phyloP scores from a whole-genome alignment of 805 yeast species.

The Kodamaea neixiangensis region DNA sequence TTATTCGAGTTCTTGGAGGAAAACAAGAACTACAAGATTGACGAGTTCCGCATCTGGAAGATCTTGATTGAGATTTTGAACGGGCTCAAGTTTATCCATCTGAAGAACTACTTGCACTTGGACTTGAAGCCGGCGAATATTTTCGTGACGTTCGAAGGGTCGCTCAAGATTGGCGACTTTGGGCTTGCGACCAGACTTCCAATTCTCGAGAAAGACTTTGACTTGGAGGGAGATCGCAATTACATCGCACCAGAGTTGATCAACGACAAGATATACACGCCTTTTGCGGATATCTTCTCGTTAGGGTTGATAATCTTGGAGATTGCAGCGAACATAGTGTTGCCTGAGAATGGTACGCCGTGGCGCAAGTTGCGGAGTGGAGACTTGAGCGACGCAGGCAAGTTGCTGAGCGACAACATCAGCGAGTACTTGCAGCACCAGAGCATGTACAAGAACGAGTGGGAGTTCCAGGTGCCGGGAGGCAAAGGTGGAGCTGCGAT shows the following conservation, averaged over 20 bases:
- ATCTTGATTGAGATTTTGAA: slow-evolving; percentile 79
- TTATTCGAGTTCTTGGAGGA: slow-evolving; percentile 77
- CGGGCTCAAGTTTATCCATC: slow-evolving; percentile 82
- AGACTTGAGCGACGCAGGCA: slow-evolving; percentile 93
- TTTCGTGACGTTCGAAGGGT: slow-evolving; percentile 92
- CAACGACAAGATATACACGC: slow-evolving; percentile 76
- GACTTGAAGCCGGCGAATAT: slow-evolving; percentile 96
- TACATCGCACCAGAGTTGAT: slow-evolving; percentile 97
- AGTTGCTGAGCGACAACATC: slow-evolving; percentile 56
- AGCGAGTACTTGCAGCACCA: slow-evolving; percentile 43
- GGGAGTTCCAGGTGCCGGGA: slow-evolving; percentile 23
- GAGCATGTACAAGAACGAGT: slow-evolving; percentile 15
- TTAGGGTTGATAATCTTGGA: slow-evolving; percentile 91
- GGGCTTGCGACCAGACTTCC: slow-evolving; percentile 91
- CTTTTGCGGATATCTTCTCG: slow-evolving; percentile 94
- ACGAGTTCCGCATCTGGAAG: slow-evolving; percentile 98
- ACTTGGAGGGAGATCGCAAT: slow-evolving; percentile 95
- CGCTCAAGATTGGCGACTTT: slow-evolving; percentile 92
- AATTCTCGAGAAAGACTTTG: slow-evolving; percentile 62
- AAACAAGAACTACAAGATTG: slow-evolving; percentile 72
- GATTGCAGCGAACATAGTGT: slow-evolving; percentile 89
- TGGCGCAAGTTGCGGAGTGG: slow-evolving; percentile 97
- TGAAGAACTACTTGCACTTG: slow-evolving; percentile 71
- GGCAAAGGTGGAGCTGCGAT: neutral
- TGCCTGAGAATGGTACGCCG: slow-evolving; percentile 94